Base-by-base conservation (phyloP, 768 basidiomycete species). In the Hygrophorus pudorinus region DNA sequence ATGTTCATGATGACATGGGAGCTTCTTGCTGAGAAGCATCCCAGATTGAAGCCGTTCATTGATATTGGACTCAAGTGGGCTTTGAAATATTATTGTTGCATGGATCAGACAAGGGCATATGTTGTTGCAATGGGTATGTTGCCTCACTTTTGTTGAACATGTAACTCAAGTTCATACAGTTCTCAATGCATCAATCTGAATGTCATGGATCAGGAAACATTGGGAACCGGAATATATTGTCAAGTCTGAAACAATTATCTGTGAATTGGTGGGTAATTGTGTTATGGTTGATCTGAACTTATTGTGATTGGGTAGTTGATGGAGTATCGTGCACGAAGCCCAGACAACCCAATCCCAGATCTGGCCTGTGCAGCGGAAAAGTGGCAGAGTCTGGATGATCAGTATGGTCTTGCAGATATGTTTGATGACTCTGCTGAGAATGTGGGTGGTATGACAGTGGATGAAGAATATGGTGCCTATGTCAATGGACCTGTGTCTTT, bases 1-100 rank as follows among this genome's bases (percentile, higher is more conserved):
- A 35, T 45, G 27, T 54, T 56, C 17, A 52, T 56, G 38, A 24
- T 34, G 2, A n/a, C 20, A 7, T 53, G 53, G 52, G 49, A 51
- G 21, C 21, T 11, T 18, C 38, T 51, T 13, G 32, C 30, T 24
- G 10, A 29, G 12, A 42, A 18, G n/a, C 9, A 32, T 27, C 39
- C 43, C 10, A 33, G 24, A 28, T 44, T 49, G 14, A 24, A 36
- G 21, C 42, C 38, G 3, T 29, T 16, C 16, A 46, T 45, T 10
- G 14, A 41, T n/a, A 40, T 43, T 38, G 49, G 46, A n/a, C 32
- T 50, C n/a, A 14, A 38, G 12, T 48, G 41, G 37, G 42, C 46
- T n/a, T 21, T 38, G 20, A 48, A 51, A 24, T 51, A 51, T 36
- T 51, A 51, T 24, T 9, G 14, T 11, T 17, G 33, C 3, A 48